Evolutionary conservation across 116 monocot species (phyloP).

Genomic region (Iris pallida): DNA sequence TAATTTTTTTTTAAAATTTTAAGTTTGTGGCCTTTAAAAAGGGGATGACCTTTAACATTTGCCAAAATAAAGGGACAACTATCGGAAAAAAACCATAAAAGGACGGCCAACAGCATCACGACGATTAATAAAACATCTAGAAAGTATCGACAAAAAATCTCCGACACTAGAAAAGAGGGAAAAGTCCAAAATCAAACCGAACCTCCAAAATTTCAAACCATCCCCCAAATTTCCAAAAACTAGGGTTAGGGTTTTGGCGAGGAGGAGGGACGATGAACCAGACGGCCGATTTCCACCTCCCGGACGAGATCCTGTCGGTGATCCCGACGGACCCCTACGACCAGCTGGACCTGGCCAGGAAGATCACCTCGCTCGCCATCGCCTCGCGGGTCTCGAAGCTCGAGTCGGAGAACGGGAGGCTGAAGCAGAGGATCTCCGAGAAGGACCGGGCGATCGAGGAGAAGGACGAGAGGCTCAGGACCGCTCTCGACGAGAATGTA

Average conservation of each 20-base stretch:
- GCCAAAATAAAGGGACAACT: no score
- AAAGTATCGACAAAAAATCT: no score
- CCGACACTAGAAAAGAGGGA: no score
- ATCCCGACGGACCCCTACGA: conserved; percentile 87
- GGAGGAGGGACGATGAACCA: conserved; percentile 26
- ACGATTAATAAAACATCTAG: no score
- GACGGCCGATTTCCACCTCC: conserved; percentile 45
- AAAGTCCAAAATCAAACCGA: no score
- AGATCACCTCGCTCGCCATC: conserved; percentile 90
- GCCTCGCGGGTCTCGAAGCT: conserved; percentile 78
- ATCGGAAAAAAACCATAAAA: no score
- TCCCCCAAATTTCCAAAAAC: background rate
- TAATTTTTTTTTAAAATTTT: no score
- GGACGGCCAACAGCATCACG: no score
- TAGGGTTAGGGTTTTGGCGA: background rate
- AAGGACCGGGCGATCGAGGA: conserved; percentile 66
- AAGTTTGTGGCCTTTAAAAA: no score
- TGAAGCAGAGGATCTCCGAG: conserved; percentile 49
- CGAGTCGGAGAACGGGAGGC: conserved; percentile 50
- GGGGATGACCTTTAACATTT: no score
- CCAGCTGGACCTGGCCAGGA: conserved; percentile 85
- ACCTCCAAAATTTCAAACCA: conserved; percentile 7
- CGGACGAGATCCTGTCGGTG: conserved; percentile 75
- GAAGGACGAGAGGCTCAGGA: conserved; percentile 40
- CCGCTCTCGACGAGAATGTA: conserved; percentile 75